Base-by-base conservation (phyloP, 1,284 basidiomycete genomes). In the Malassezia globosa region DNA sequence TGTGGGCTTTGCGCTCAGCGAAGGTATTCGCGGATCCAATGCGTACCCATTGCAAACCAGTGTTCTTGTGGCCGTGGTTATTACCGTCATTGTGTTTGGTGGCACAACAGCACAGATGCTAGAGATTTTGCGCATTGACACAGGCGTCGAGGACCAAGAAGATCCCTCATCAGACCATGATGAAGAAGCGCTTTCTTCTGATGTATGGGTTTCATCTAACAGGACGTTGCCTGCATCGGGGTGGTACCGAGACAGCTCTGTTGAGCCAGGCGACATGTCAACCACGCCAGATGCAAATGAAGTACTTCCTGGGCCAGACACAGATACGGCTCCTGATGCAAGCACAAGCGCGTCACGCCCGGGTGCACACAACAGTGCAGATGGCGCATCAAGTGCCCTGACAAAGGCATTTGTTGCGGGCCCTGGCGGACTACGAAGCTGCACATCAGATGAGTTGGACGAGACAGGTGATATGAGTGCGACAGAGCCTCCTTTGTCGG, bases 101-200 rank as follows among this genome's bases (percentile, higher is more conserved):
- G 94, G 92, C 1, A 96, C 94, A 6, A 95, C 94, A 0, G 82
- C 85, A 5, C 79, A 89, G 49, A 97, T 99, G 94, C 78, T 99
- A 37, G 89, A 96, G 64, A 82, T 97, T 7, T 78, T 96, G n/a
- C 90, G 92, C 1, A 96, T 99, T 59, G 76, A 86, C 7, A 94
- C 88, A 0, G 90, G 92, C 0, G 87, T 97, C 0, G 66, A 73
- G 42, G 74, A 75, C 46, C 90, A 95, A 62, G 89, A 95, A 57
- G 89, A 89, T 39, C 83, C 81, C 53, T 85, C 83, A 2, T 60
- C 58, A 22, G 60, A 57, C 27, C 11, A 11, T 2, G 61, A 57
- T 3, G 60, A 60, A 39, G 41, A 27, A n/a, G n/a, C n/a, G n/a
- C 11, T 31, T 31, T 11, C 11, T 31, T 16, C 11, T 13, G 11